Evolutionary conservation across 441 rosid species (phyloP), one percentile per base, ranked within the genome.

Genomic region (Adansonia rubrostipa): DNA sequence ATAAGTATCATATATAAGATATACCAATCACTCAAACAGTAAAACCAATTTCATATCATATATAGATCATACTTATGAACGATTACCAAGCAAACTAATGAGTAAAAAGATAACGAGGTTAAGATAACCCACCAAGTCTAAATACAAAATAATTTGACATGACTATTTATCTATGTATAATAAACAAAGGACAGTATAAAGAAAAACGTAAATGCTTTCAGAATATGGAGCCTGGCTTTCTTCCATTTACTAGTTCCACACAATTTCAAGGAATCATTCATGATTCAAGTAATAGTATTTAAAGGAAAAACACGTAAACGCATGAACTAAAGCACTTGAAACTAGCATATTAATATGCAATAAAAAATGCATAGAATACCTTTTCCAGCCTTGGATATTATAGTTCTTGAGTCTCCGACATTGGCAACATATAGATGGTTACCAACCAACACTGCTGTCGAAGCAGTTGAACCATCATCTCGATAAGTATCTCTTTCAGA

Each of bases 391-490:
- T 90, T 96, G 45, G 98, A 94, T 85, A 94, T 86, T 64, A 96
- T 90, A 36, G 99, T 90, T 74, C 99, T 88, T 8, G 98, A 96
- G 82, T 96, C 98, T 84, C 99, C 99, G 78, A 96, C 99, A 82
- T 93, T 96, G 65, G 99, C 99, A 87, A 96, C 99, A 82, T 89
- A 96, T 10, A 94, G 86, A 89, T 94, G 99, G 82, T 86, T 88
- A 80, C 96, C 98, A 51, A 96, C 92, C 83, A 96, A 84, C 54
- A 94, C 92, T 48, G 98, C 99, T 66, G 98, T 88, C 36, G 98
- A 96, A 86, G 99, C 99, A 75, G 99, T 96, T 62, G 99, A 96
- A 80, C 98, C 99, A 87, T 96, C 99, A 77, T 96, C 99, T 75
- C 98, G 80, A 73, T 84, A 94, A n/a, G 88, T 82, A 79, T 92